A percentile compares a stretch with the other conserved stretches of the same genome.
These are phyloP conservation scores for Bidens hawaiensis DNA, from an alignment of 140 eudicot genomes.

Conservation along the genomic window DNA sequence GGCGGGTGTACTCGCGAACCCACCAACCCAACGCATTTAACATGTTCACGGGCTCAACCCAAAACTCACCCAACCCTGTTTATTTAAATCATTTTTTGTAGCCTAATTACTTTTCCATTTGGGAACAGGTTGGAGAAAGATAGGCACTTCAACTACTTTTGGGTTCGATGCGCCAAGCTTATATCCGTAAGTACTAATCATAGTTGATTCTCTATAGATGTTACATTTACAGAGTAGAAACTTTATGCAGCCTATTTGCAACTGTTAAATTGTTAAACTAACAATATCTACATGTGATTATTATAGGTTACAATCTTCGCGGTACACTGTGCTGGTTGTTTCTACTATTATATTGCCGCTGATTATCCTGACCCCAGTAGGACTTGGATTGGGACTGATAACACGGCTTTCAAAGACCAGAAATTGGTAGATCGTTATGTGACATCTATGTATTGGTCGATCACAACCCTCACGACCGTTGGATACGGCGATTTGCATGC, in stretches of 20 bases:
- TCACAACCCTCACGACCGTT: slow-evolving; percentile 59
- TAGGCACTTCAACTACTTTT: slow-evolving; percentile 72
- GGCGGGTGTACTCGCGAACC: not conserved
- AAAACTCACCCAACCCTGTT: not conserved
- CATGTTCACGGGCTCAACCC: not conserved
- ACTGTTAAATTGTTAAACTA: not conserved
- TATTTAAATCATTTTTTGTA: not conserved
- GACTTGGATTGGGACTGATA: slow-evolving; percentile 46
- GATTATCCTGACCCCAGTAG: slow-evolving; percentile 35
- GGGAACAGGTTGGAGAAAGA: slow-evolving; percentile 78
- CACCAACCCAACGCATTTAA: not conserved
- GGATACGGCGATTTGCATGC: slow-evolving; percentile 93
- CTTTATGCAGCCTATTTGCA: not conserved
- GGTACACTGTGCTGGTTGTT: slow-evolving; percentile 74
- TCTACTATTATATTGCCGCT: slow-evolving; percentile 63
- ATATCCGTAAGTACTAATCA: slow-evolving; percentile 52
- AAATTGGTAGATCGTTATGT: slow-evolving; percentile 31
- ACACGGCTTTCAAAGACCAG: slow-evolving; percentile 15
- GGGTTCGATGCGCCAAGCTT: slow-evolving; percentile 79
- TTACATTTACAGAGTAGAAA: not conserved
- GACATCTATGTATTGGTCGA: slow-evolving; percentile 66
- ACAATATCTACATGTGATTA: slow-evolving; percentile 2
- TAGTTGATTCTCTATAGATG: not conserved
- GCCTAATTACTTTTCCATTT: not conserved
- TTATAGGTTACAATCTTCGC: slow-evolving; percentile 78